Percentiles rank a stretch among this genome's conserved stretches.
Conservation (phyloP, 225 moss, liverwort and hornwort genomes). For the Pleurozium schreberi region DNA sequence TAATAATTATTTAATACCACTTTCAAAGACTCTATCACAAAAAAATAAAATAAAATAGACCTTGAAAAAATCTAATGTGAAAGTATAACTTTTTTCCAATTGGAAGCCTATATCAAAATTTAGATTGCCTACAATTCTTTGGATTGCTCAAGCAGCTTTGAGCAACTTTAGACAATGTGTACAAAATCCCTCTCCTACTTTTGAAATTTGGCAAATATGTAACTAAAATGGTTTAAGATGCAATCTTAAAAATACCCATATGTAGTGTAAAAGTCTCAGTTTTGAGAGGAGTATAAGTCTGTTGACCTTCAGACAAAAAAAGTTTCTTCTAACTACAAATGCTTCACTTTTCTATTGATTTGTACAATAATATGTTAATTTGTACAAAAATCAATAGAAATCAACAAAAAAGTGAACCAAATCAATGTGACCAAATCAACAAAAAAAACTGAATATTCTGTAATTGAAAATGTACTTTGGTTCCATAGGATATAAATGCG, state of each 20-base stretch:
- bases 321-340: not conserved
- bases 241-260: not conserved
- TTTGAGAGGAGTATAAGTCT: not conserved
- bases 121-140: not conserved
- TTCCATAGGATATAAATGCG: not conserved
- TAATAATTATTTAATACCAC: not conserved
- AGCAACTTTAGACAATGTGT: fast-evolving
- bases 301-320: fast-evolving
- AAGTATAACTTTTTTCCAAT: too few species aligned
- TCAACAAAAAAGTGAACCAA: too few species aligned
- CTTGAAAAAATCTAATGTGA: too few species aligned
- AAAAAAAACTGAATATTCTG: too few species aligned
- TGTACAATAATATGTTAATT: too few species aligned
- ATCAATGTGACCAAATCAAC: too few species aligned
- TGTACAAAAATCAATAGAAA: too few species aligned
- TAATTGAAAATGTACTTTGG: not conserved
- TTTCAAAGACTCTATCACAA: too few species aligned
- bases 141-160: fast-evolving
- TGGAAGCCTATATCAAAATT: not conserved
- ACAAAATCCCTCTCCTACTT: not conserved
- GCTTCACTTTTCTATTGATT: too few species aligned
- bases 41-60: too few species aligned
- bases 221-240: not conserved
- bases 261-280: not conserved
- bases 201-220: not conserved